A percentile compares a stretch with the other conserved stretches of the same genome.
phyloP scores from a whole-genome alignment of 805 yeast species.

The Candida awuae region DNA sequence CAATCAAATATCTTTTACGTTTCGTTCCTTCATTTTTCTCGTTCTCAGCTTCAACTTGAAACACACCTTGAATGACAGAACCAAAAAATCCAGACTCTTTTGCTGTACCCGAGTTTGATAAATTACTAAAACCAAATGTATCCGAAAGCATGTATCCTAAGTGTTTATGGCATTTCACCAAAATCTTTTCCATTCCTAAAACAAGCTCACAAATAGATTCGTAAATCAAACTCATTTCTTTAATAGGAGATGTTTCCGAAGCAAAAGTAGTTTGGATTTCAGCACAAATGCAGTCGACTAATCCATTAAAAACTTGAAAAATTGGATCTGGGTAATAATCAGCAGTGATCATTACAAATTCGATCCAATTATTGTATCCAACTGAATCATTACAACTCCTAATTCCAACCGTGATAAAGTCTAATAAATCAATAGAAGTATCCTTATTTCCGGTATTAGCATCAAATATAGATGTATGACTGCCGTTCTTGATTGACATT shows the following conservation, averaged over 20 bases:
- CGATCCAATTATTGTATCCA: slow-evolving; percentile 24
- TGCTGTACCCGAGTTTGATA: slow-evolving; percentile 16
- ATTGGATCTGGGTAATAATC: slow-evolving; percentile 22
- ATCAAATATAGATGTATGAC: slow-evolving; percentile 7
- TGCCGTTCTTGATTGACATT: slow-evolving; percentile 18
- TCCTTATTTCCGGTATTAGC: not conserved
- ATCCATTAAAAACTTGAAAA: slow-evolving; percentile 17
- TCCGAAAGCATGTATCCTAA: slow-evolving; percentile 24
- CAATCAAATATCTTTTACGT: slow-evolving; percentile 48
- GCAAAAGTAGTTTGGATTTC: slow-evolving; percentile 20
- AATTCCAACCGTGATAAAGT: slow-evolving; percentile 23
- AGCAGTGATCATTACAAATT: slow-evolving; percentile 18
- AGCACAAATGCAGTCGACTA: slow-evolving; percentile 23
- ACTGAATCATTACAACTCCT: slow-evolving; percentile 16
- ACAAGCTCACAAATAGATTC: slow-evolving; percentile 38
- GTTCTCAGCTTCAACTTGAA: slow-evolving; percentile 60
- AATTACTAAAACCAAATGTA: slow-evolving; percentile 11
- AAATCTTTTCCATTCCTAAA: slow-evolving; percentile 58
- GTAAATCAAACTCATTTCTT: slow-evolving; percentile 20
- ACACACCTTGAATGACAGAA: slow-evolving; percentile 69
- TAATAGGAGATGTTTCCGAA: not conserved
- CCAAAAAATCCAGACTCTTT: slow-evolving; percentile 51
- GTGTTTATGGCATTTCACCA: slow-evolving; percentile 51
- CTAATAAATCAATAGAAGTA: slow-evolving; percentile 15
- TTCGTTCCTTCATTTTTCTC: slow-evolving; percentile 42